These are phyloP conservation scores for Talaromyces sp. DNA, from an alignment of 2,329 filamentous ascomycete genomes.

Conservation along the genomic window DNA sequence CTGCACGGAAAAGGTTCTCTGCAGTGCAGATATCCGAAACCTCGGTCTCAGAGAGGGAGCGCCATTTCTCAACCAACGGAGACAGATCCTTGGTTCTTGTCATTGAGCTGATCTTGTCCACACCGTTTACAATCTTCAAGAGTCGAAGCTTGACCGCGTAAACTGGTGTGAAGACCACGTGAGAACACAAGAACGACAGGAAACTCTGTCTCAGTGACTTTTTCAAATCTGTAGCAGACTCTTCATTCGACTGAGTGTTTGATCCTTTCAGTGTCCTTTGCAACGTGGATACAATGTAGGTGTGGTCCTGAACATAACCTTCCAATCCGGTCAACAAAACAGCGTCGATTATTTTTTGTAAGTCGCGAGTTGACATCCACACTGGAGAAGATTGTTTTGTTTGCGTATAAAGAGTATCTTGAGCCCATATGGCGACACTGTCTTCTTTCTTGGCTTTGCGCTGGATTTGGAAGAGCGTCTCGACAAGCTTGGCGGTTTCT, in stretches of 20 bases:
- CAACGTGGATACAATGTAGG: slow-evolving; percentile 63
- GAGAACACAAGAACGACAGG: slow-evolving; percentile 68
- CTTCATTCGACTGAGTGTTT: slow-evolving; percentile 22
- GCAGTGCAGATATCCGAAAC: slow-evolving; percentile 47
- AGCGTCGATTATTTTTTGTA: slow-evolving; percentile 58
- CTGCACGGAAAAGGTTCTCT: slow-evolving; percentile 45
- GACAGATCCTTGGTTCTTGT: slow-evolving; percentile 71
- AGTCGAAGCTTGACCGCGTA: slow-evolving; percentile 66
- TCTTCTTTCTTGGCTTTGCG: slow-evolving; percentile 41
- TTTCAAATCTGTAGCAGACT: slow-evolving; percentile 51
- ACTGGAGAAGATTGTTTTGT: slow-evolving; percentile 36
- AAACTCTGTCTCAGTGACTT: slow-evolving; percentile 61
- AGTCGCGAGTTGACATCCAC: slow-evolving; percentile 57
- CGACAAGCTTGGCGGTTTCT: slow-evolving; percentile 65
- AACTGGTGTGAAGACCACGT: slow-evolving; percentile 65
- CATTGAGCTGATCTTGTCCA: slow-evolving; percentile 67
- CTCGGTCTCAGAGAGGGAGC: slow-evolving; percentile 49
- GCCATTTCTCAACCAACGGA: slow-evolving; percentile 70
- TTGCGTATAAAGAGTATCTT: slow-evolving; percentile 61
- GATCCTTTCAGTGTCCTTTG: slow-evolving; percentile 55
- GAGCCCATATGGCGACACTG: slow-evolving; percentile 51
- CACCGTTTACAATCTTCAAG: slow-evolving; percentile 65
- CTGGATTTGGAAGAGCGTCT: slow-evolving; percentile 52
- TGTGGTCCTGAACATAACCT: slow-evolving; percentile 77
- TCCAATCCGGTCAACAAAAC: slow-evolving; percentile 73